Base-by-base conservation (phyloP, 2,329 filamentous ascomycete genomes). In the Hypoxylon sp. region DNA sequence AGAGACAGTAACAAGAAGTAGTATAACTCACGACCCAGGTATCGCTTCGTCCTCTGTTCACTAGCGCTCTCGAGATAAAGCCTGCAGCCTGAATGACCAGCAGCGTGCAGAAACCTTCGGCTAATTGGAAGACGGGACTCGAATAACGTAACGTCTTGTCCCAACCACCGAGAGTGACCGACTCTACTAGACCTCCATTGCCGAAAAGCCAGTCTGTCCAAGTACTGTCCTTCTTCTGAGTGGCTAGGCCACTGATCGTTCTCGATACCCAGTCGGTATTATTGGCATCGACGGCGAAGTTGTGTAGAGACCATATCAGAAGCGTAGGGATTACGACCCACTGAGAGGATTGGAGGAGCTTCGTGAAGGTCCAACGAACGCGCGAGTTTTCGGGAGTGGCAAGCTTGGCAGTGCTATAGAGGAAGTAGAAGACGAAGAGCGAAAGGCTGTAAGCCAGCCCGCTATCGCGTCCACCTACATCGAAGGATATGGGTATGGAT, bases 41-140 rank as follows among this genome's bases (percentile, higher is more conserved):
- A 82, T 99, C 96, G 76, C 94, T 97, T 76, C 94, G 90, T 75
- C 95, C 94, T 76, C 92, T 86, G 81, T 98, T 98, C 61, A 98
- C 95, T 31, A 98, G 87, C 91, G 94, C 98, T 80, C 93, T 88
- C 19, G 96, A 97, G 72, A 98, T 94, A 80, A 98, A 95, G 0
- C 96, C 96, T 13, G 93, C 91, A 17, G 94, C 94, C 81, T 99
- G 96, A 64, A 99, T 98, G 71, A 98, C 94, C 63, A 98, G 83
- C 74, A 99, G 83, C 77, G 94, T 98, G 84, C 96, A 98, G 82
- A 99, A 99, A 5, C 96, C 96, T 81, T 99, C 96, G 57, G 92
- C 89, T 8, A 99, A 85, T 82, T 99, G 96, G 83, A 98, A 99
- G 56, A 97, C 87, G 0, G 96, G 96, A 3, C 93, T 97, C 35